phyloP scores from a whole-genome alignment of 1,284 basidiomycete genomes.

The Phellinidium pouzarii region DNA sequence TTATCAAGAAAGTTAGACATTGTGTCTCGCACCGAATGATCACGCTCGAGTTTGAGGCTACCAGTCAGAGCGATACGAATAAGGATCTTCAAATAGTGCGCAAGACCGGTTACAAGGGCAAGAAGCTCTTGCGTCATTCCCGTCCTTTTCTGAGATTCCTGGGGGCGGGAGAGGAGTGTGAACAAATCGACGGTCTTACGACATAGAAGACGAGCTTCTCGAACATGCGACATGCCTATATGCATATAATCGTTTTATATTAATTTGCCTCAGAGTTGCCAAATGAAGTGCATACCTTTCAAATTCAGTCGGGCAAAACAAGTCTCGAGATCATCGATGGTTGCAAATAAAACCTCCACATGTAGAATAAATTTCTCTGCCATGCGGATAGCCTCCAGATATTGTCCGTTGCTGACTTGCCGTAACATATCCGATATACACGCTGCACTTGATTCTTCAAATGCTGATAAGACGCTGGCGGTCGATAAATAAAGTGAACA shows the following conservation, averaged over 20 bases:
- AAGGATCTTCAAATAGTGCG: slow-evolving; percentile 98
- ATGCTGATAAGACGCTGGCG: slow-evolving; percentile 84
- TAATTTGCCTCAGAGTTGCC: background rate
- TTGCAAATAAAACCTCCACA: slow-evolving; percentile 95
- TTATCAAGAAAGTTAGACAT: slow-evolving; percentile 90
- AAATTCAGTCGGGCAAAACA: slow-evolving; percentile 78
- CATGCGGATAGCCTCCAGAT: slow-evolving; percentile 95
- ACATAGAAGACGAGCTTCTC: slow-evolving; percentile 97
- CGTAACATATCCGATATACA: slow-evolving; percentile 99
- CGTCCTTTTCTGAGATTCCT: slow-evolving; percentile 85
- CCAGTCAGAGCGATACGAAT: slow-evolving; percentile 97
- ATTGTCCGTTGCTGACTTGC: slow-evolving; percentile 94
- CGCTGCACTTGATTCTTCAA: slow-evolving; percentile 98
- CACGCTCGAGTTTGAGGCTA: slow-evolving; percentile 90
- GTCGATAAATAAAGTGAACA: slow-evolving; percentile 5
- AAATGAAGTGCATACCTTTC: slow-evolving; percentile 57
- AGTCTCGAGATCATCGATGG: slow-evolving; percentile 93
- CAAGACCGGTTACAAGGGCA: slow-evolving; percentile 95
- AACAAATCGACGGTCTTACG: slow-evolving; percentile 99
- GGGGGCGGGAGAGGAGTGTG: slow-evolving; percentile 93
- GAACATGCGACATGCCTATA: slow-evolving; percentile 93
- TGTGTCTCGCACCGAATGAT: slow-evolving; percentile 75
- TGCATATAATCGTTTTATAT: background rate
- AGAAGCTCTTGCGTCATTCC: slow-evolving; percentile 97
- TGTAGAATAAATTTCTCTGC: slow-evolving; percentile 98